Base-by-base conservation (phyloP, 805 yeast genomes). In the Candida glaebosa region DNA sequence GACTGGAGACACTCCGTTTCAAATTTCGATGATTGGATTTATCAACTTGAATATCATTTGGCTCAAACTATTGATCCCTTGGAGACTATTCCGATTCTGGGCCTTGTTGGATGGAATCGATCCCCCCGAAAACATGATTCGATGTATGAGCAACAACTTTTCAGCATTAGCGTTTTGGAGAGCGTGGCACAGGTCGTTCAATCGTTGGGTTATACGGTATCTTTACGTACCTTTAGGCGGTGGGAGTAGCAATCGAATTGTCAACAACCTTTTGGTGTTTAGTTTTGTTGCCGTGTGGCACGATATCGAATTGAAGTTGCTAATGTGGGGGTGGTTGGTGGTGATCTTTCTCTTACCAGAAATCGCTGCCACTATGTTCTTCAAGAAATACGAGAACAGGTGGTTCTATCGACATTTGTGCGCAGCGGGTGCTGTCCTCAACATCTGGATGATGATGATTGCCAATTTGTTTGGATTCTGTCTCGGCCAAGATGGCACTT, bases 281-380 rank as follows among this genome's bases (percentile, higher is more conserved):
- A 79, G 95, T 12, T 93, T 93, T 64, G 99, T 93, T 17, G 98
- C 99, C 2, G 69, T 93, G 22, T 93, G 99, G 99, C 99, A 93
- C 65, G 99, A 93, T 57, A 90, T 93, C 49, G 90, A 93, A 63
- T 73, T 93, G 54, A 82, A 81, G 47, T 67, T 93, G 39, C 67
- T 93, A 37, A 66, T 91, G 41, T 93, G 99, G 99, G 98, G 99
- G 8, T 90, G 97, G 96, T 64, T 87, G 19, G 74, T 91, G 40
- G 97, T 93, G 4, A 50, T 91, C 16, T 91, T 91, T 57, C 74
- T 93, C 34, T 52, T 90, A 3, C 99, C 99, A 0, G 99, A 93
- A 58, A 76, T 88, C 39, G 56, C 78, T 9, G 83, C 86, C 12
- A 77, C 87, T 3, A 48, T 64, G 8, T 51, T 62, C 42, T 64